phyloP scores from a whole-genome alignment of 441 rosid genomes.

The Euphorbia schlechtendalii region DNA sequence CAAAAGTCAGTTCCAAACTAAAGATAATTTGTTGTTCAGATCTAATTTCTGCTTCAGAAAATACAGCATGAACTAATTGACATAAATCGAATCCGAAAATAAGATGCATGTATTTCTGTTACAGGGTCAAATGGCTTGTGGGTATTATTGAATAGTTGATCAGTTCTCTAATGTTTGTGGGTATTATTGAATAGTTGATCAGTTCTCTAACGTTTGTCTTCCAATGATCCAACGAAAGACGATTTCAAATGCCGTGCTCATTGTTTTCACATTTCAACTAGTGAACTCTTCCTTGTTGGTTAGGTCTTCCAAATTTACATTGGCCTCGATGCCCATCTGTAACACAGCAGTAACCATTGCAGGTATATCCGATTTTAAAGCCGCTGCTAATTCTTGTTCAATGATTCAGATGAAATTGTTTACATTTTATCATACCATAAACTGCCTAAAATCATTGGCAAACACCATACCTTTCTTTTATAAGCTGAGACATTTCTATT shows the following conservation, averaged over 20 bases:
- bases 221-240: neutral
- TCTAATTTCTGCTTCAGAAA: neutral
- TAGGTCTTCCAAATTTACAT: constrained; percentile 42
- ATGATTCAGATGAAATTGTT: neutral
- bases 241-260: neutral
- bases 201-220: neutral
- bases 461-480: constrained; percentile 43
- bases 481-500: too few species aligned
- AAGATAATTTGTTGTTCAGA: neutral
- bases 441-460: neutral
- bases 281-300: constrained; percentile 30
- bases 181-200: too few species aligned
- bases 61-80: neutral
- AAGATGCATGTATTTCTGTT: too few species aligned
- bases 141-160: constrained; percentile 9
- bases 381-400: constrained; percentile 46
- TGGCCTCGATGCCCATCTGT: constrained; percentile 40
- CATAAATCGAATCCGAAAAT: neutral
- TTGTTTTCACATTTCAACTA: constrained; percentile 19
- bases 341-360: constrained; percentile 39
- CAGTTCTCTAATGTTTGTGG: neutral
- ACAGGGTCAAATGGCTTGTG: neutral
- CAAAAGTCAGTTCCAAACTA: neutral
- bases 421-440: too few species aligned
- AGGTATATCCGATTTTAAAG: constrained; percentile 44